Base-by-base conservation (phyloP, 768 basidiomycete species). In the Naganishia friedmannii region DNA sequence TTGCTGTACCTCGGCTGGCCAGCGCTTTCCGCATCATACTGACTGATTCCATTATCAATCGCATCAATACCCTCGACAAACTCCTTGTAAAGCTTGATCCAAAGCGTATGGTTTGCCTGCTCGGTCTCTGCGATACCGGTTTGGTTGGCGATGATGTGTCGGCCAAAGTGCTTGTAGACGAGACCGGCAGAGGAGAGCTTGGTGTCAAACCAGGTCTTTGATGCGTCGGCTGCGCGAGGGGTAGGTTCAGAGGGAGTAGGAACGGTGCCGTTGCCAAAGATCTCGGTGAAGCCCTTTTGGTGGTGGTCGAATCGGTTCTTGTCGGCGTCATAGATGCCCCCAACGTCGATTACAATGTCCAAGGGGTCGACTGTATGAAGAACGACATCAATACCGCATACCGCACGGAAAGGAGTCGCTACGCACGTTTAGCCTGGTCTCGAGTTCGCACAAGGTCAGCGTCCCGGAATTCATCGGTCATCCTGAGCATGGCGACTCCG, bases 331-430 rank as follows among this genome's bases (percentile, higher is more conserved):
- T 97, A 99, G 28, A 90, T 85, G 7, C 90, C 93, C 12, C 96
- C 94, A 60, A 99, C 93, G 77, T 99, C 95, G 28, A 98, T 92
- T 34, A 99, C 91, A 77, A 99, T 93, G 79, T 93, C 89, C 80
- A 94, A 93, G 7, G 87, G 84, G 70, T 88, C 88, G 42, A 82
- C 79, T 81, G 69, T 8, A 56, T n/a, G 13, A n/a, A 42, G 13
- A 8, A 37, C 15, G 42, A 17, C 2, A 15, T 42, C 7, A 42
- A 13, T 42, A 42, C 15, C 2, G 42, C 42, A 42, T 5, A 42
- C 42, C 42, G 15, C 42, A 29, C 34, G 31, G 31, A 34, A 45
- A 46, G 29, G 55, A 39, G 39, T 6, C 21, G 54, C 1, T 17
- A 73, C 79, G 67, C 32, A 80, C 80, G 74, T 69, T 77, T 78